Percentiles rank a stretch among this genome's conserved stretches.
phyloP scores from a whole-genome alignment of 139 green algal genomes.

The Chlorella sp. region DNA sequence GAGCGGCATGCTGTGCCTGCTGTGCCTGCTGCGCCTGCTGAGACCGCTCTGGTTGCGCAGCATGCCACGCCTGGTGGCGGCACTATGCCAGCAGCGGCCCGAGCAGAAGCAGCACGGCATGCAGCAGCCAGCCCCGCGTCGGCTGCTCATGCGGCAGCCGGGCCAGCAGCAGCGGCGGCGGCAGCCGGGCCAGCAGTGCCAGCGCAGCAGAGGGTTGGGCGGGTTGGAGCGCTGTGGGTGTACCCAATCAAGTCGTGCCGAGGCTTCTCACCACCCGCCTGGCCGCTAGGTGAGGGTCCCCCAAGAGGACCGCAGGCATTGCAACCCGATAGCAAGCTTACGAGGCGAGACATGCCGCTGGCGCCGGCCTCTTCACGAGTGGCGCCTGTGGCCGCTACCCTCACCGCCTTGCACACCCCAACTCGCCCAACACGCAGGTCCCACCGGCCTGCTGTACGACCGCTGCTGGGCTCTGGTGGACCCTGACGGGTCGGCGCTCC shows the following conservation, averaged over 20 bases:
- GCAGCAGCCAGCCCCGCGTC: background rate
- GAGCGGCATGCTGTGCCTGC: too few species aligned
- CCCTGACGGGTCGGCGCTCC: constrained; percentile 60
- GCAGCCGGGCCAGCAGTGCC: too few species aligned
- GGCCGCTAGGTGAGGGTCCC: constrained; percentile 49
- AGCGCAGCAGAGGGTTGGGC: background rate
- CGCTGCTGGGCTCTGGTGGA: constrained; percentile 85
- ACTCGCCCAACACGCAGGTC: constrained; percentile 26
- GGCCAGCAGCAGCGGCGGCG: background rate
- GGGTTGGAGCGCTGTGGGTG: constrained; percentile 57
- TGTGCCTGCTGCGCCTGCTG: too few species aligned
- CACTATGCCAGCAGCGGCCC: background rate
- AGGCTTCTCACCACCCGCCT: constrained; percentile 35
- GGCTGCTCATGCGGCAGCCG: background rate
- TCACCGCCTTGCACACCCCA: background rate
- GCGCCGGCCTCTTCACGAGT: too few species aligned
- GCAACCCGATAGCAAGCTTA: too few species aligned
- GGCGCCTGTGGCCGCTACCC: too few species aligned
- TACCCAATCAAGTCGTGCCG: constrained; percentile 94
- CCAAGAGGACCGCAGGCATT: too few species aligned
- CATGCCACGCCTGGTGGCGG: too few species aligned
- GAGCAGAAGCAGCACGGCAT: background rate
- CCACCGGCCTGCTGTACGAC: constrained; percentile 84
- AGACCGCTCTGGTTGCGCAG: too few species aligned
- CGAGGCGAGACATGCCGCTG: too few species aligned